These are phyloP conservation scores for Holtermanniella nyarrowii DNA, from an alignment of 768 basidiomycete species.

Conservation along the genomic window DNA sequence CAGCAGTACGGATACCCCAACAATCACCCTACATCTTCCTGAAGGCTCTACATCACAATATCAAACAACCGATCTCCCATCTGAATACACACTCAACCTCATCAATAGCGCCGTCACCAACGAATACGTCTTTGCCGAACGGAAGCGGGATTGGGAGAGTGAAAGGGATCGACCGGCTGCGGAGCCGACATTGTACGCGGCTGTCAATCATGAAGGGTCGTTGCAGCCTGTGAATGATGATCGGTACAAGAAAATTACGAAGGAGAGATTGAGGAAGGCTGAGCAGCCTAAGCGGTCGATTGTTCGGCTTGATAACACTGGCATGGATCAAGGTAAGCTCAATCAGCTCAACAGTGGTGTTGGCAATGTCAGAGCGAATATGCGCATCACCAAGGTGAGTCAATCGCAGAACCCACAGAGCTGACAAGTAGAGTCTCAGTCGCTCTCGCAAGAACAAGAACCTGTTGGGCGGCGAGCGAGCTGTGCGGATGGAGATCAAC, in stretches of 20 bases:
- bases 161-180: constrained; percentile 11
- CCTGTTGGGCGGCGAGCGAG: constrained; percentile 50
- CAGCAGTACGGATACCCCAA: background rate
- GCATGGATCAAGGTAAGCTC: constrained; percentile 17
- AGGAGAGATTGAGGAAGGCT: constrained; percentile 18
- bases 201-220: constrained; percentile 28
- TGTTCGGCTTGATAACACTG: constrained; percentile 11
- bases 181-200: constrained; percentile 21
- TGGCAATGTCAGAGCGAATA: constrained; percentile 15
- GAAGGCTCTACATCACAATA: constrained; percentile 6
- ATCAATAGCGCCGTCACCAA: constrained; percentile 62
- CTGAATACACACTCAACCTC: constrained; percentile 80
- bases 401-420: constrained; percentile 3
- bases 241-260: constrained; percentile 21
- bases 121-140: constrained; percentile 21
- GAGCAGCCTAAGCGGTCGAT: constrained; percentile 23
- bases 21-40: background rate
- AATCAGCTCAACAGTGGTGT: constrained; percentile 31
- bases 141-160: constrained; percentile 23
- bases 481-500: constrained; percentile 82
- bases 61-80: constrained; percentile 40
- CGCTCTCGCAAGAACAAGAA: background rate
- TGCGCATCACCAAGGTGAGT: constrained; percentile 20
- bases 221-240: constrained; percentile 16
- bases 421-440: background rate